A percentile compares a stretch with the other conserved stretches of the same genome.
phyloP scores from a whole-genome alignment of 495 filamentous ascomycete genomes.

The Penicillium alfredii region DNA sequence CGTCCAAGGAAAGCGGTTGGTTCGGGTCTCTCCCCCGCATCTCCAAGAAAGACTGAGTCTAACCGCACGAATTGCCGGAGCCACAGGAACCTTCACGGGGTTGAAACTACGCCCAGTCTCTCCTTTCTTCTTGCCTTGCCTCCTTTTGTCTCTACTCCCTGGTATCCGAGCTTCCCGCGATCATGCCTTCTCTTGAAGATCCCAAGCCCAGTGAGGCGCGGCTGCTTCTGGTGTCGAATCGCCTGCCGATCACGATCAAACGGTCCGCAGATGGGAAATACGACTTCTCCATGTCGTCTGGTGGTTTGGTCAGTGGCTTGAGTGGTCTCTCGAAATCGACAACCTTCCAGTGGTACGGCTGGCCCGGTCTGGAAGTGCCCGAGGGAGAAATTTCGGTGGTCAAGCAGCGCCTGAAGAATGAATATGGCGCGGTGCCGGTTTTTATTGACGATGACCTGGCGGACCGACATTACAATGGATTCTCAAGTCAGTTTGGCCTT shows the following conservation, averaged over 20 bases:
- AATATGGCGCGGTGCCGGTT: constrained; percentile 68
- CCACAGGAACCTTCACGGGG: too few species aligned
- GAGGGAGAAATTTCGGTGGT: constrained; percentile 60
- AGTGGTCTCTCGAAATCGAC: constrained; percentile 86
- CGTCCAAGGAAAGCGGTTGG: constrained; percentile 5
- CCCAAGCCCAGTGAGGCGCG: constrained; percentile 32
- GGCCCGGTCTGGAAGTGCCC: constrained; percentile 85
- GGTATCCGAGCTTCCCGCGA: constrained; percentile 4
- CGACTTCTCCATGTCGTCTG: constrained; percentile 89
- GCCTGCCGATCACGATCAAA: constrained; percentile 92
- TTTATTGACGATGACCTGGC: constrained; percentile 75
- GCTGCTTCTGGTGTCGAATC: constrained; percentile 85
- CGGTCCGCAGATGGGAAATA: constrained; percentile 77
- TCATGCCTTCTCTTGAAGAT: constrained; percentile 34
- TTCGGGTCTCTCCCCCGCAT: constrained; percentile 9
- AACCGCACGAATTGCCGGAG: constrained; percentile 1
- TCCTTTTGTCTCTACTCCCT: not conserved
- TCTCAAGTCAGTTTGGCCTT: constrained; percentile 59
- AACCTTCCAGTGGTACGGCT: constrained; percentile 96
- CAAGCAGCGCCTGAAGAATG: constrained; percentile 60
- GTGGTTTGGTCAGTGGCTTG: constrained; percentile 85
- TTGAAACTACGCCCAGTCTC: not conserved
- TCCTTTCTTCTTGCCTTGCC: not conserved
- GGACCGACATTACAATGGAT: constrained; percentile 80
- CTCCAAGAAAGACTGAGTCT: constrained; percentile 2